A percentile compares a stretch with the other conserved stretches of the same genome.
phyloP scores from a whole-genome alignment of 495 filamentous ascomycete genomes.

The Neurospora hispaniola region DNA sequence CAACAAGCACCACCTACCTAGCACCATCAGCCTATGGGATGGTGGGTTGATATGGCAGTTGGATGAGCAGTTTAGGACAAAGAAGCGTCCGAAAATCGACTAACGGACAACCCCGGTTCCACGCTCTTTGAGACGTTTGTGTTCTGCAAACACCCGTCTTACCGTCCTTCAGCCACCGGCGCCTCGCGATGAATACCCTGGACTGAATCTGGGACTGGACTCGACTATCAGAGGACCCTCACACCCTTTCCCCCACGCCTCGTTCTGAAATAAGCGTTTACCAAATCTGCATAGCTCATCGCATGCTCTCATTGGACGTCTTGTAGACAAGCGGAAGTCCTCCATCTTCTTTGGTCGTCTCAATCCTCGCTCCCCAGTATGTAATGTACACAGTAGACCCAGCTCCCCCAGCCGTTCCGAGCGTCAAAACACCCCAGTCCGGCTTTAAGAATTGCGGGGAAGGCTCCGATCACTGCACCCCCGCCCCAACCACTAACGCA shows the following conservation, averaged over 20 bases:
- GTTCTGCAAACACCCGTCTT: background rate
- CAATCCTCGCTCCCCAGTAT: no score
- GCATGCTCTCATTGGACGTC: slow-evolving; percentile 13
- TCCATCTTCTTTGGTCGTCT: background rate
- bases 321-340: no score
- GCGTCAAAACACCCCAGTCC: slow-evolving; percentile 4
- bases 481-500: slow-evolving; percentile 10
- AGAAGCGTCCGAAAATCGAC: background rate
- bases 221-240: background rate
- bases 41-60: background rate
- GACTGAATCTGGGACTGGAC: background rate
- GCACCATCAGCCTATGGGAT: background rate
- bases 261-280: slow-evolving; percentile 9
- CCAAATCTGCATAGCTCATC: slow-evolving; percentile 23
- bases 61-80: background rate
- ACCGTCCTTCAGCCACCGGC: background rate
- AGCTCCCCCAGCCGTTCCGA: background rate
- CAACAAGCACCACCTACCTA: background rate
- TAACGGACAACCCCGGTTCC: background rate
- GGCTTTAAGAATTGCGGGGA: slow-evolving; percentile 15
- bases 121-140: background rate
- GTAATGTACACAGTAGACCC: background rate
- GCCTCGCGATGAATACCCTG: background rate
- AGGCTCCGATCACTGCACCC: slow-evolving; percentile 8
- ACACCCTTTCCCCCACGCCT: slow-evolving; percentile 12